These are phyloP conservation scores for Hypoxylon rickii DNA, from an alignment of 495 filamentous ascomycete genomes.

Conservation along the genomic window DNA sequence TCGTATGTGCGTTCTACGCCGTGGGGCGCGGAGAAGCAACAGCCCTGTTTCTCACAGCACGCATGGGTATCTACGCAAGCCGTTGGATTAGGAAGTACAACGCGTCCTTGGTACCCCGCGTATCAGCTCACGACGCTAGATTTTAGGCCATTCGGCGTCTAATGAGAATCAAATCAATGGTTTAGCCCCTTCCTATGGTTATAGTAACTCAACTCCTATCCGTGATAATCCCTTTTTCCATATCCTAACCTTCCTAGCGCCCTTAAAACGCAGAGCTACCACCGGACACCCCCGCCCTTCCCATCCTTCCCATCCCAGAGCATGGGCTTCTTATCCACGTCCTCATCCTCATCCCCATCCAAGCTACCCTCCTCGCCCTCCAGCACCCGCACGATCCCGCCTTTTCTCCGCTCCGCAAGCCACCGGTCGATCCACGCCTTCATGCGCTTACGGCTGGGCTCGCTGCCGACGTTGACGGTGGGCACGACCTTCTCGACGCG, in stretches of 20 bases:
- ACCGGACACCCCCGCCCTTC: conserved; percentile 49
- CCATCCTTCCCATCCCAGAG: conserved; percentile 51
- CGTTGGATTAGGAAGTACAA: no score
- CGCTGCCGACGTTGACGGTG: conserved; percentile 86
- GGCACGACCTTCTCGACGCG: conserved; percentile 87
- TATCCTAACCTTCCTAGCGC: background rate
- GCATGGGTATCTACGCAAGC: no score
- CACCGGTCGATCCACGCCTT: conserved; percentile 89
- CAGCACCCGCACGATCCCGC: conserved; percentile 67
- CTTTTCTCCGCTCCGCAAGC: conserved; percentile 81
- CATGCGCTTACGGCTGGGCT: conserved; percentile 72
- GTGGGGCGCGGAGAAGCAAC: no score
- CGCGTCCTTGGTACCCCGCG: no score
- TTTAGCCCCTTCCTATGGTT: no score
- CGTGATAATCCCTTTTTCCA: no score
- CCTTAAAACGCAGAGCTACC: conserved; percentile 34
- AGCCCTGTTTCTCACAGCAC: no score
- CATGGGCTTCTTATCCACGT: conserved; percentile 25
- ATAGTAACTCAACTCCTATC: no score
- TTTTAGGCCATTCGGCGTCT: no score
- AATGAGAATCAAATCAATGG: no score
- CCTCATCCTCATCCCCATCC: conserved; percentile 19
- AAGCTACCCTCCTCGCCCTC: conserved; percentile 36
- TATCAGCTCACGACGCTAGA: no score
- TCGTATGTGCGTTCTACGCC: no score